Base-by-base conservation (phyloP, 2,329 filamentous ascomycete species). In the Eutypa lata region DNA sequence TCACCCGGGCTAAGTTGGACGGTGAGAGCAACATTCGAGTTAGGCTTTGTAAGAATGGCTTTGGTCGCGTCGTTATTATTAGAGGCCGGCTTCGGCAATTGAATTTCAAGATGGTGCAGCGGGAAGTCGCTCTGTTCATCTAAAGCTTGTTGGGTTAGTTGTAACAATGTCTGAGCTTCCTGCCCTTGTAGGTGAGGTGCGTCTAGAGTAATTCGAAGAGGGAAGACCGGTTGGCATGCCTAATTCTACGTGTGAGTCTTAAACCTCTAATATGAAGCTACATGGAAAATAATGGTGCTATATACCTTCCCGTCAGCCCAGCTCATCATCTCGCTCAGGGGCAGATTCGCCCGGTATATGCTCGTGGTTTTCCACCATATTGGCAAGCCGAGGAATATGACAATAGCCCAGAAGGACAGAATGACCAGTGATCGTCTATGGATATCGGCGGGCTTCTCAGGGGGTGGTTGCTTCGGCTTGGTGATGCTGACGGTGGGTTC, bases 361-460 rank as follows among this genome's bases (percentile, higher is more conserved):
- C 89, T 88, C 3, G 94, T 99, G 0, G 94, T 97, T 70, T 86
- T 86, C 86, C 91, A 95, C 94, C 94, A 99, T 81, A 96, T 87
- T 53, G 94, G 94, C 59, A 99, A 71, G 2, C 94, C 94, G 6
- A 99, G 74, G 28, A 88, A 81, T 7, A 96, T 68, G 7, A 96
- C 90, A 37, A 97, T 84, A 5, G 85, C 76, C 94, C 94, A 99
- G 71, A 97, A 97, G 8, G 93, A 93, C 56, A 89, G 70, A 57
- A 99, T 86, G 48, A 97, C 88, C 57, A 79, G 78, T 47, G 84
- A 83, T 51, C 94, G 87, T 53, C 87, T 83, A 66, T 82, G 83
- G 49, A 87, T 76, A 57, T 88, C 85, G 60, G 87, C 79, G 19
- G 81, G 73, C 58, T 84, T 87, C 75, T 97, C 92, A 28, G 90